Conservation (phyloP, 208 protist genomes). For the Trypanosoma theileri region DNA sequence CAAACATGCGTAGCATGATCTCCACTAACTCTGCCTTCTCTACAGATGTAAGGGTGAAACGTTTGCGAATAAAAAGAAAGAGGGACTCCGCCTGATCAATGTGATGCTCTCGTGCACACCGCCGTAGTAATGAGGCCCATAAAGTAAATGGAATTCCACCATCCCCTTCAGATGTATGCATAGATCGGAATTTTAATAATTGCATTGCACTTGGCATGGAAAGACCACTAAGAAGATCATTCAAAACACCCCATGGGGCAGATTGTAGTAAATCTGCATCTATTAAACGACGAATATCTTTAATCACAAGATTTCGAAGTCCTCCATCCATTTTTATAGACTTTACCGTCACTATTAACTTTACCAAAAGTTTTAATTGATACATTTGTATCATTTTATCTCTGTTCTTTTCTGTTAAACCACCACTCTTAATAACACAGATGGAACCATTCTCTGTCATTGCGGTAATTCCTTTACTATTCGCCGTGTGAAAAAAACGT, state of each 20-base stretch:
- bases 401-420: constrained; percentile 27
- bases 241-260: constrained; percentile 75
- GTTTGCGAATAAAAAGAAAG: constrained; percentile 72
- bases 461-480: constrained; percentile 41
- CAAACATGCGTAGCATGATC: constrained; percentile 90
- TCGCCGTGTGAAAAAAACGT: constrained; percentile 59
- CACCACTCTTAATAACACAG: constrained; percentile 28
- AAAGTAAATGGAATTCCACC: constrained; percentile 67
- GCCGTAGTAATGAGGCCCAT: constrained; percentile 81
- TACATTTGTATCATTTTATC: constrained; percentile 38
- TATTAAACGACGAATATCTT: constrained; percentile 71
- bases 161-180: constrained; percentile 14
- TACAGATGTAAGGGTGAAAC: constrained; percentile 39
- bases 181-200: constrained; percentile 52
- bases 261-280: constrained; percentile 33
- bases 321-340: constrained; percentile 76
- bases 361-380: constrained; percentile 72
- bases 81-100: constrained; percentile 77
- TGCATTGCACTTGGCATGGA: constrained; percentile 79
- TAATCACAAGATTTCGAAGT: constrained; percentile 57
- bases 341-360: constrained; percentile 73
- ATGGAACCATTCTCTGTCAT: constrained; percentile 10
- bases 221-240: constrained; percentile 76
- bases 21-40: constrained; percentile 83
- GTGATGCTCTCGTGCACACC: constrained; percentile 67